These are phyloP conservation scores for Lyophyllum decastes DNA, from an alignment of 768 basidiomycete genomes.

Conservation along the genomic window DNA sequence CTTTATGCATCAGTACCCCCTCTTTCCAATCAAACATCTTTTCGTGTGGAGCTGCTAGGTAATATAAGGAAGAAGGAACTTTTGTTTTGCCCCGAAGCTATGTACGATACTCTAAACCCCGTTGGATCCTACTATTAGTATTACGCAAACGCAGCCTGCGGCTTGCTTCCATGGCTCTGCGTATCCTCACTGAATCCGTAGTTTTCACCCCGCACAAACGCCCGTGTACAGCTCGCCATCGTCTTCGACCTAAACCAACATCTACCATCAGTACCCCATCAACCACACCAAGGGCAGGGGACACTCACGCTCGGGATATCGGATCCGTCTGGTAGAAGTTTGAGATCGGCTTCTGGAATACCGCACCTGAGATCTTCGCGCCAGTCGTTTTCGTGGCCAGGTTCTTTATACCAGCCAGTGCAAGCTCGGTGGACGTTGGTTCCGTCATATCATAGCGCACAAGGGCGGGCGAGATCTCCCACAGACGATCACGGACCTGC, in stretches of 20 bases:
- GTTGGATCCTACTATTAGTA: background rate
- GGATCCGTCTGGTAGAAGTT: slow-evolving; percentile 98
- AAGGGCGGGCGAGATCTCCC: slow-evolving; percentile 92
- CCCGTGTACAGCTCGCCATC: slow-evolving; percentile 91
- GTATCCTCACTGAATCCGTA: slow-evolving; percentile 50
- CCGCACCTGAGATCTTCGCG: slow-evolving; percentile 55
- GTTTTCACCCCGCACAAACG: slow-evolving; percentile 79
- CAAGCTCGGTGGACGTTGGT: slow-evolving; percentile 70
- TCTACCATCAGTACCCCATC: background rate
- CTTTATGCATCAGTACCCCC: background rate
- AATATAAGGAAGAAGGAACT: background rate
- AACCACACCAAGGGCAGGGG: background rate
- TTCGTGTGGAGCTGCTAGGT: no score
- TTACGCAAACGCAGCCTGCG: slow-evolving; percentile 43
- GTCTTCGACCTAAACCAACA: slow-evolving; percentile 73
- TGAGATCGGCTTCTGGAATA: slow-evolving; percentile 77
- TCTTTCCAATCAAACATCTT: no score
- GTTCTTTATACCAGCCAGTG: slow-evolving; percentile 65
- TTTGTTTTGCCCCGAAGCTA: background rate
- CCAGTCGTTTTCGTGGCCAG: slow-evolving; percentile 53
- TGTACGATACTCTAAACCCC: background rate
- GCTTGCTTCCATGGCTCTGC: slow-evolving; percentile 38
- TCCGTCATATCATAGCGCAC: slow-evolving; percentile 86
- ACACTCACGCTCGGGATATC: slow-evolving; percentile 89
- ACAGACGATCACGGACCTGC: slow-evolving; percentile 86